phyloP scores from a whole-genome alignment of 179 eudicot species.

The Vitellaria paradoxa region DNA sequence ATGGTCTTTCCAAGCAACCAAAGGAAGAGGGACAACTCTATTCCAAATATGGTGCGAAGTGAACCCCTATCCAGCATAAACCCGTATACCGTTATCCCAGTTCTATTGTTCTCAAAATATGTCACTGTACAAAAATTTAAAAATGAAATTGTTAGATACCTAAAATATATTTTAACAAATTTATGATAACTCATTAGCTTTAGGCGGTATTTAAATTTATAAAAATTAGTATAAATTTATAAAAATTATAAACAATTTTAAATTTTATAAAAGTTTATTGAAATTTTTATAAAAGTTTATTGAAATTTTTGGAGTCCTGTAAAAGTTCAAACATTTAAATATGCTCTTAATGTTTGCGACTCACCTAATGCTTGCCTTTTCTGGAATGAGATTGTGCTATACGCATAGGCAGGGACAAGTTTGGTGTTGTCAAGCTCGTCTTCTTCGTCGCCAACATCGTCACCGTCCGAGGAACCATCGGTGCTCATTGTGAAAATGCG shows the following conservation, averaged over 20 bases:
- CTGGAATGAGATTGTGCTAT: slow-evolving; percentile 78
- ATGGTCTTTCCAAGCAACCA: slow-evolving; percentile 92
- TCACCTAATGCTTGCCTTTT: slow-evolving; percentile 93
- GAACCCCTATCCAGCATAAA: slow-evolving; percentile 82
- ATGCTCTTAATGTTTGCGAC: neutral
- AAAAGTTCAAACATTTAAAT: no score
- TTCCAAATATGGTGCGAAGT: slow-evolving; percentile 77
- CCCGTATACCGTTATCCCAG: slow-evolving; percentile 85
- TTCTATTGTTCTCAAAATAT: slow-evolving; percentile 88
- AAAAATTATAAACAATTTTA: no score
- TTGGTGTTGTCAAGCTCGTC: slow-evolving; percentile 78
- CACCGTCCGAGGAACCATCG: slow-evolving; percentile 45
- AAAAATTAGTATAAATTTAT: no score
- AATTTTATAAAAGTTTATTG: no score
- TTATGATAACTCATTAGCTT: no score
- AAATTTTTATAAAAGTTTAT: no score
- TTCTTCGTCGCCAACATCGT: slow-evolving; percentile 74
- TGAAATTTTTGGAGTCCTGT: no score
- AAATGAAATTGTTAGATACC: neutral
- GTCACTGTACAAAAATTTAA: slow-evolving; percentile 45
- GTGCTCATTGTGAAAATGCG: slow-evolving; percentile 25
- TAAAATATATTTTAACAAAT: neutral
- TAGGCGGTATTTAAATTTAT: no score
- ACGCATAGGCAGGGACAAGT: slow-evolving; percentile 60
- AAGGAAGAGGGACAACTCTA: slow-evolving; percentile 78